These are phyloP conservation scores for Linnemannia schmuckeri DNA, from an alignment of 192 early-diverging fungal genomes.

Conservation along the genomic window DNA sequence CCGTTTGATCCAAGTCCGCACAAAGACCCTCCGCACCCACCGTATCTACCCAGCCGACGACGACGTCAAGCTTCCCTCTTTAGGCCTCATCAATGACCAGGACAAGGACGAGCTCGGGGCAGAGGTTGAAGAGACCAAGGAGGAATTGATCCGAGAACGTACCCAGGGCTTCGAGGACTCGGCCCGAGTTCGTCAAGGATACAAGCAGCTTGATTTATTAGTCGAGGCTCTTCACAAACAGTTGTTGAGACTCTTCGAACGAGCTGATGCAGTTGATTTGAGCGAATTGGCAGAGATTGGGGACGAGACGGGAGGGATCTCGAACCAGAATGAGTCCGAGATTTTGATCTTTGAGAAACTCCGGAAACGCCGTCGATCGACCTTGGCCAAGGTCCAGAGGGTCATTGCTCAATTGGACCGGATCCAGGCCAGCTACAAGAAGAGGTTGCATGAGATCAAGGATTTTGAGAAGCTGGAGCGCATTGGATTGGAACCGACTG, in stretches of 20 bases:
- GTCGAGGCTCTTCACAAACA: slow-evolving; percentile 25
- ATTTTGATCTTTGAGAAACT: slow-evolving; percentile 30
- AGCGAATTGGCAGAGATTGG: slow-evolving; percentile 29
- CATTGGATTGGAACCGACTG: slow-evolving; percentile 28
- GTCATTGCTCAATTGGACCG: slow-evolving; percentile 15
- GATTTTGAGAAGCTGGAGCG: slow-evolving; percentile 27
- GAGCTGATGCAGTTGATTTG: slow-evolving; percentile 12
- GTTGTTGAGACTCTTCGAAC: slow-evolving; percentile 7
- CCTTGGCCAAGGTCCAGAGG: slow-evolving; percentile 19
- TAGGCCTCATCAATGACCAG: slow-evolving; percentile 26
- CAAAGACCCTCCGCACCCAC: slow-evolving; percentile 34
- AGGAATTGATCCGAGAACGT: slow-evolving; percentile 44
- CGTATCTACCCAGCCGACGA: slow-evolving; percentile 29
- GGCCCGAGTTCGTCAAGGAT: slow-evolving; percentile 28
- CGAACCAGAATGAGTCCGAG: slow-evolving; percentile 20
- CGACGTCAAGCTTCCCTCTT: slow-evolving; percentile 19
- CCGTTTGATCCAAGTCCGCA: slow-evolving; percentile 33
- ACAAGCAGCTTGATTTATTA: slow-evolving; percentile 19
- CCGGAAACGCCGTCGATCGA: slow-evolving; percentile 12
- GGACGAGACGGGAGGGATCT: slow-evolving; percentile 13
- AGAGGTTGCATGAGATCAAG: slow-evolving; percentile 20
- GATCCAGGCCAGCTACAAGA: slow-evolving; percentile 11
- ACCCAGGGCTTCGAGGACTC: slow-evolving; percentile 27
- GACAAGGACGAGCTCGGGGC: slow-evolving; percentile 20
- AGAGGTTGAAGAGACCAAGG: slow-evolving; percentile 34